Percentiles rank a stretch among this genome's conserved stretches.
These are phyloP conservation scores for Sideroxylon spinosum DNA, from an alignment of 179 eudicot species.

Conservation along the genomic window DNA sequence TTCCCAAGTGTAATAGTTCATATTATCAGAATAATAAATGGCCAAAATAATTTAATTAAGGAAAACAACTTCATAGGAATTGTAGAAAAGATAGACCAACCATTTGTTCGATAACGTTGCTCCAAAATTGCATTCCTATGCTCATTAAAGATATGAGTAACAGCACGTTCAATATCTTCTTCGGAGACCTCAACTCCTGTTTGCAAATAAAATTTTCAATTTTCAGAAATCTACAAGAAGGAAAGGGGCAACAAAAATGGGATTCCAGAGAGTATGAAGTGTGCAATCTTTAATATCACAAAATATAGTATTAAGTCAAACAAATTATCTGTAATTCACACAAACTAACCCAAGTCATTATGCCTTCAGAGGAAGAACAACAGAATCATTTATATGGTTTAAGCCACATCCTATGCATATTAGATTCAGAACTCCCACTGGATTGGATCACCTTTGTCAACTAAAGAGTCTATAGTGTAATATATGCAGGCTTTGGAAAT, in stretches of 20 bases:
- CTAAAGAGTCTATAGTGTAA: background rate
- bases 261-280: background rate
- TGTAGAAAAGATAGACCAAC: conserved; percentile 36
- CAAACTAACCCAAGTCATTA: background rate
- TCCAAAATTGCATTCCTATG: conserved; percentile 58
- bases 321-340: background rate
- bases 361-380: background rate
- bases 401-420: background rate
- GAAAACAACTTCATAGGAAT: background rate
- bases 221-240: background rate
- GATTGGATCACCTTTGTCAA: background rate
- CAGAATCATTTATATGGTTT: background rate
- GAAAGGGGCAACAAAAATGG: background rate
- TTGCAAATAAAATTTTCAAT: conserved; percentile 6
- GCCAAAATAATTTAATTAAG: background rate
- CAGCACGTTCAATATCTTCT: conserved; percentile 52
- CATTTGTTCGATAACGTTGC: conserved; percentile 78
- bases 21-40: background rate
- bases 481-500: background rate
- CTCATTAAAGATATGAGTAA: conserved; percentile 63
- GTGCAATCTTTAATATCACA: background rate
- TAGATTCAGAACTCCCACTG: background rate
- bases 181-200: conserved; percentile 80
- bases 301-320: background rate
- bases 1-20: background rate